Base-by-base conservation (phyloP, 1,284 basidiomycete genomes). In the Peniophora sp. region DNA sequence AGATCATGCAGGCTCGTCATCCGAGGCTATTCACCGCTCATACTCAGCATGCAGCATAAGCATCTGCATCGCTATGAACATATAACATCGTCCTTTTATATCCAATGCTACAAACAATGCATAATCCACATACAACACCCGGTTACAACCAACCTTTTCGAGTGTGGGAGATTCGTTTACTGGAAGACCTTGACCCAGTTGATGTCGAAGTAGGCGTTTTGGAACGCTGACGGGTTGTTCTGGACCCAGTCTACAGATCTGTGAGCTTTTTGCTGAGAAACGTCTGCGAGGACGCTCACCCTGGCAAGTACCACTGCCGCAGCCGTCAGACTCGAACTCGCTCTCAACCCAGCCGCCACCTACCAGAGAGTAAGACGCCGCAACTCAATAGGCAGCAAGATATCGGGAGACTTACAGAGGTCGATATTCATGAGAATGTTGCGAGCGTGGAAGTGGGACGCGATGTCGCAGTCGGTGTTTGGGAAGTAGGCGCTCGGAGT, bases 151-250 rank as follows among this genome's bases (percentile, higher is more conserved):
- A n/a, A n/a, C n/a, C n/a, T 32, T 12, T 32, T 32, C 27, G 27
- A 5, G n/a, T 12, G 6, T 12, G 27, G 12, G 27, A 32, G 5
- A 5, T 6, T 12, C 38, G 5, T 20, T 41, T 20, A 56, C 35
- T 50, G 32, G 46, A 73, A 77, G 25, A 76, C 65, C 56, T 69
- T 72, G 50, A 76, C 56, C 63, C 68, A 73, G 36, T 74, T 71
- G 61, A 88, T 72, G 52, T 85, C 78, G 66, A 84, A 89, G 68
- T 80, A 87, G 0, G 85, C 84, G 47, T 85, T 69, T 2, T 57
- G 58, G 64, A 88, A 88, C 5, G 79, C 81, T 1, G 69, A 65
- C 3, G 85, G 84, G 59, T 84, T 80, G 57, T 78, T 75, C 63
- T 80, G 75, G 44, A 85, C 83, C 57, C 65, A 79, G 57, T 80